Base-by-base conservation (phyloP, 139 green algal species). In the Chlorella vulgaris region DNA sequence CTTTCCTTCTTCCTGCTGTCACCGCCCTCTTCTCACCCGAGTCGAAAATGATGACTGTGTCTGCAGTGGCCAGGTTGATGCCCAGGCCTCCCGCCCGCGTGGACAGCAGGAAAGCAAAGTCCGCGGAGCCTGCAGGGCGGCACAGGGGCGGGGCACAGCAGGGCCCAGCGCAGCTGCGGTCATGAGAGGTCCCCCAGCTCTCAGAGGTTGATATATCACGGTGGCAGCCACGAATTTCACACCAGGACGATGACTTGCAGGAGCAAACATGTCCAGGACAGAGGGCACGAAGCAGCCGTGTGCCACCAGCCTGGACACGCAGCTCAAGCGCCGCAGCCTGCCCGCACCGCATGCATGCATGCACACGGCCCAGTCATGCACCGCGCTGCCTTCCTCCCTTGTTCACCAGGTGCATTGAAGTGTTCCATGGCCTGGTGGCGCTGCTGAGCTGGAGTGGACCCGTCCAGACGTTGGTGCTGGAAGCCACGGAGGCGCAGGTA, bases 51-150 rank as follows among this genome's bases (percentile, higher is more conserved):
- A 96, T 88, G 38, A 96, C 92, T 0, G 92, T 96, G 80, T 96
- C 93, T 28, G 92, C 92, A 2, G 92, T 95, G 36, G 91, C 91
- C 81, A 98, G 93, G 85, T 98, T 98, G 80, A 98, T 94, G 66
- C 94, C 94, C 76, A 98, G 86, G 0, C 94, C 94, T 15, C 94
- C 94, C 2, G 94, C 94, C 0, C 94, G 89, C 21, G 94, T 97
- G 47, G 92, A 97, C 79, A 99, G 93, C 87, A 99, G 88, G 86
- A 99, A 99, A 28, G 90, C 92, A 90, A 99, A 99, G 86, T 98
- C 95, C 2, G 84, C 69, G 15, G 88, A 95, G 39, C 88, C 91
- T 40, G 74, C 38, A 22, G 51, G 35, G 31, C 7, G 70, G 43
- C 4, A 5, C 38, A 28, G 47, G n/a, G 43, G 43, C 26, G 36